Evolutionary conservation across 2,329 filamentous ascomycete genomes (phyloP).

Genomic region (Sporothrix protearum): DNA sequence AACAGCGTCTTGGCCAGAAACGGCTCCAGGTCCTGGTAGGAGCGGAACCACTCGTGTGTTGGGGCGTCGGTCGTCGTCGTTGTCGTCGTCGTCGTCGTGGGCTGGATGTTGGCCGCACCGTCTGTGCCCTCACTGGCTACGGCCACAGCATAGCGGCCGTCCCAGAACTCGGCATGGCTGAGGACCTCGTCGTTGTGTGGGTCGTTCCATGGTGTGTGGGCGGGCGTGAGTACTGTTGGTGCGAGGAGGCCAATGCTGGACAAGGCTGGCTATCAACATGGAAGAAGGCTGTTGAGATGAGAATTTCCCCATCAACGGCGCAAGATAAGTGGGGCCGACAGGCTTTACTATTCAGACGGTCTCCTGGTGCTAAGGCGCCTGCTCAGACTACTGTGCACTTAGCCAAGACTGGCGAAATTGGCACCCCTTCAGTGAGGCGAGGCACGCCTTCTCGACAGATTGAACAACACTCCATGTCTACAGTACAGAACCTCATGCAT

Average conservation of each 20-base stretch:
- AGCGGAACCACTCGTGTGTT: conserved; percentile 54
- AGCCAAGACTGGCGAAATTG: background rate
- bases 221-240: too few relatives aligned
- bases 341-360: background rate
- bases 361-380: background rate
- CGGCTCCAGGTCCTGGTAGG: conserved; percentile 45
- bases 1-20: conserved; percentile 48
- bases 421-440: too few relatives aligned
- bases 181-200: conserved; percentile 31
- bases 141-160: conserved; percentile 42
- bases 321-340: background rate
- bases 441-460: too few relatives aligned
- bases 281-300: background rate
- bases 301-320: background rate
- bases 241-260: background rate
- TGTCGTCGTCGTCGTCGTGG: too few relatives aligned
- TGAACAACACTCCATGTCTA: too few relatives aligned
- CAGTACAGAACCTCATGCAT: too few relatives aligned
- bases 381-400: background rate
- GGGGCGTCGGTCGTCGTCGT: conserved; percentile 28
- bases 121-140: conserved; percentile 36
- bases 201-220: conserved; percentile 11
- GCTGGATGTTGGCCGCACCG: too few relatives aligned
- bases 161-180: conserved; percentile 48
- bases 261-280: too few relatives aligned